Evolutionary conservation across 2,329 filamentous ascomycete genomes (phyloP), one percentile per base, ranked within the genome.

Genomic region (Aspergillus ochraceoroseus): DNA sequence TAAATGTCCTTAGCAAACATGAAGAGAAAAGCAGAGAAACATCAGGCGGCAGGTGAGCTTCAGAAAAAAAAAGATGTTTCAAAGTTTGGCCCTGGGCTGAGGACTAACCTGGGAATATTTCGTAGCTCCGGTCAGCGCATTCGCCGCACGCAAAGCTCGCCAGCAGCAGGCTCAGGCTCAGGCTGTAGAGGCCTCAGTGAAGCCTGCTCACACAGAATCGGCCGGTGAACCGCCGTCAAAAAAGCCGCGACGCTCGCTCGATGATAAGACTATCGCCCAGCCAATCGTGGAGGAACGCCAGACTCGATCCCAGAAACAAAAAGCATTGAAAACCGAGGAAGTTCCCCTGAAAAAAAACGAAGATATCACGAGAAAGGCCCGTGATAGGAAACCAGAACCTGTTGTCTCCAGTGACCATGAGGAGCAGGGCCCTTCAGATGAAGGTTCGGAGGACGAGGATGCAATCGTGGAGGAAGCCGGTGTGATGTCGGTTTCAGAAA

Each of bases 61-160:
- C n/a, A n/a, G n/a, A n/a, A n/a, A n/a, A n/a, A n/a, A n/a, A n/a
- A n/a, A n/a, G n/a, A n/a, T n/a, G n/a, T n/a, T n/a, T n/a, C n/a
- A n/a, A n/a, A n/a, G n/a, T n/a, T n/a, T n/a, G n/a, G n/a, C n/a
- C n/a, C n/a, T n/a, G n/a, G n/a, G n/a, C n/a, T n/a, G n/a, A n/a
- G 31, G n/a, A 22, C 25, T 19, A 19, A 41, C 33, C 9, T 5
- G 9, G 41, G 28, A 49, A 41, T 41, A 29, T 41, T 38, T 49
- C 27, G 17, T 49, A 62, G 61, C 52, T 39, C 61, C 61, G n/a
- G 51, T 68, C 44, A 69, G 66, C 46, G 66, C 66, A 30, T 49
- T 69, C 46, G 66, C 66, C 18, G 66, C 66, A 44, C 66, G 65
- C 52, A 66, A 58, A 60, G 63, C 63, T 51, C 57, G 62, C 36